Conservation (phyloP, 306 rosid genomes). For the Crataegus laevigata region DNA sequence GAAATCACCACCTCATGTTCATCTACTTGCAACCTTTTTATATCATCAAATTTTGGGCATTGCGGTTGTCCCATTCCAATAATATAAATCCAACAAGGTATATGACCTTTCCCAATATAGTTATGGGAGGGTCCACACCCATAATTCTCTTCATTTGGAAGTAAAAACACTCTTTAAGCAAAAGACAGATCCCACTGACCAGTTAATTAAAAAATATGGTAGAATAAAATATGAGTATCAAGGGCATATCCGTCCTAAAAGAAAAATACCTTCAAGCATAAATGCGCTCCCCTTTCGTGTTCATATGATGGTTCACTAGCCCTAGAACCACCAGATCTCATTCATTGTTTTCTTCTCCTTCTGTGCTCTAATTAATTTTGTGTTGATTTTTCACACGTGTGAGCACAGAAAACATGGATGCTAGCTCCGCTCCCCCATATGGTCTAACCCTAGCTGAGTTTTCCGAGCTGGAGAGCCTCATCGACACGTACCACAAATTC, state of each 20-base stretch:
- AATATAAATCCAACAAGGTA: not conserved
- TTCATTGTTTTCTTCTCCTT: not conserved
- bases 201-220: not conserved
- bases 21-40: not conserved
- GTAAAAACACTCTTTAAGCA: conserved; percentile 8
- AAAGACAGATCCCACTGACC: not conserved
- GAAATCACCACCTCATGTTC: not conserved
- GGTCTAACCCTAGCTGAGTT: conserved; percentile 58
- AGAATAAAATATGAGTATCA: not conserved
- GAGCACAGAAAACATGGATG: conserved; percentile 16
- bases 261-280: not conserved
- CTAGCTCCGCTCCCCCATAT: conserved; percentile 12
- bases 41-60: not conserved
- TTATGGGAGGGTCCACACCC: conserved; percentile 15
- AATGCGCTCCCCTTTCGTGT: conserved; percentile 13
- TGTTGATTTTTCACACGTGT: not conserved
- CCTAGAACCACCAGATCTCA: not conserved
- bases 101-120: conserved; percentile 24
- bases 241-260: conserved; percentile 35
- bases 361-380: not conserved
- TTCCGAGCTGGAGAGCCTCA: conserved; percentile 38
- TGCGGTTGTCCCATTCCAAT: not conserved
- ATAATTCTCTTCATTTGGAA: conserved; percentile 18
- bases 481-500: conserved; percentile 48
- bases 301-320: conserved; percentile 7